Conservation (phyloP, 495 filamentous ascomycete species). For the Penicillium goetzii region DNA sequence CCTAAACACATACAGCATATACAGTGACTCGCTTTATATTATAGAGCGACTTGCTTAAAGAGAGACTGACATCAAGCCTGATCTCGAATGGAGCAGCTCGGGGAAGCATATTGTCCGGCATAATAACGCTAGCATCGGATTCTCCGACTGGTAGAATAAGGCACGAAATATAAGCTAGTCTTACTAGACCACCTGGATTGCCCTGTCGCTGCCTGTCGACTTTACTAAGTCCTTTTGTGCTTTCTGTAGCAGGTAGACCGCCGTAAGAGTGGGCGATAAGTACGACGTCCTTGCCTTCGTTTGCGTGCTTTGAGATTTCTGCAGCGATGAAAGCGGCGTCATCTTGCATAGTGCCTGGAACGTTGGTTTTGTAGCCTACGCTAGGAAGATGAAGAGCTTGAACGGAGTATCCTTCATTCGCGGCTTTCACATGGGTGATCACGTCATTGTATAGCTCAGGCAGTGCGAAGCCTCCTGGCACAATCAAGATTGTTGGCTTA, state of each 20-base stretch:
- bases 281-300: neutral
- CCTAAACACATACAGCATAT: neutral
- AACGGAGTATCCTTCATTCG: neutral
- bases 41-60: too few species aligned
- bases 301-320: neutral
- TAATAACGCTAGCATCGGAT: neutral
- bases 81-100: neutral
- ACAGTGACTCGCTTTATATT: too few species aligned
- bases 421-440: neutral
- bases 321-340: neutral
- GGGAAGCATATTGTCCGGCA: neutral
- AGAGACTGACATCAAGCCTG: neutral
- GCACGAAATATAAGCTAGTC: slow-evolving; percentile 1
- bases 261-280: neutral
- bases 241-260: neutral
- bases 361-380: neutral
- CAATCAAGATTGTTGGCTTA: neutral
- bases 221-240: neutral
- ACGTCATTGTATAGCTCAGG: neutral
- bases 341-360: neutral
- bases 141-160: neutral
- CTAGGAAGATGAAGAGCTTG: neutral
- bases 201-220: neutral
- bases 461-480: neutral
- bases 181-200: neutral